Evolutionary conservation across 2,329 filamentous ascomycete genomes (phyloP), one percentile per base, ranked within the genome.

Genomic region (Colletotrichum gloeosporioides): DNA sequence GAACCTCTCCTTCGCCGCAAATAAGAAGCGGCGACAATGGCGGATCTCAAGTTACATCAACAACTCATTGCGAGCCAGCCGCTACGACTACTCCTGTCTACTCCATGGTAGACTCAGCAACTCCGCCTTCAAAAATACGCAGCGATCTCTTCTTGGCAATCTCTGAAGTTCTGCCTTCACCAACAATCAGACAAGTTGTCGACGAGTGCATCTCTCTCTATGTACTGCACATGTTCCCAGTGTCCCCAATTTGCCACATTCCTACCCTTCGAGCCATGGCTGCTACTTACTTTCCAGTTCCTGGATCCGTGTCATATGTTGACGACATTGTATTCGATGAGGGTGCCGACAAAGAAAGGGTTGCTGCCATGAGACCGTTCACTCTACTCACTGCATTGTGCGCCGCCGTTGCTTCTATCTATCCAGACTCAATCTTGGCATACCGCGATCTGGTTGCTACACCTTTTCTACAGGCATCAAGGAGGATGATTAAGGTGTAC

Each of bases 301-400:
- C 32, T 3, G 44, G 27, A 8, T 68, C 57, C 18, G 31, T n/a
- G 18, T 62, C 29, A 25, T 9, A 55, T 27, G 8, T 36, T n/a
- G 32, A n/a, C 27, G 65, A 55, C 15, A n/a, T 25, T 13, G 29
- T 18, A 10, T 57, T 55, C n/a, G 65, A 68, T 18, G 13, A 13
- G 1, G 65, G 39, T 2, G 8, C 39, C 16, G 65, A 66, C 7
- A 53, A 68, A 25, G 65, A 68, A 9, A 68, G 44, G 25, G 44
- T 68, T 7, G 53, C 53, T 8, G 22, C 55, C 4, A 69, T 44
- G 34, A 70, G 68, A 25, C 49, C 57, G 16, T 53, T 87, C 66
- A 85, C 86, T 1, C 77, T 88, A 13, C 84, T 88, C 67, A 87
- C 86, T 2, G 86, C 86, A 15, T 82, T 87, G 6, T 87, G 86